Evolutionary conservation across 148 eudicot genomes (phyloP).

Genomic region (Vaccinium darrowii): DNA sequence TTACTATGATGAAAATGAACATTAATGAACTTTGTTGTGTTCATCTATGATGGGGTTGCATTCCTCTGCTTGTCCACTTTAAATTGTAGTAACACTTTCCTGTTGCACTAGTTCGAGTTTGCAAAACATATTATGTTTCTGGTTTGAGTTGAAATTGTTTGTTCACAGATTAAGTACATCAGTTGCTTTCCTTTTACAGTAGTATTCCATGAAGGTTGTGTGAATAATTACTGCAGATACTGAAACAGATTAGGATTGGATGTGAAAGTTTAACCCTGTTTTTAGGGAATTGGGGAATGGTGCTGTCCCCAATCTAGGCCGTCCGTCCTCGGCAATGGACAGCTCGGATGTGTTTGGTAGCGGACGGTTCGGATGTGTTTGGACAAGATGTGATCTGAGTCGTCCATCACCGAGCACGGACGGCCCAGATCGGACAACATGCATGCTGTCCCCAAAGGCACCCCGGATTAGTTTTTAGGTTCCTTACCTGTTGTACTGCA

Average conservation of each 20-base stretch:
- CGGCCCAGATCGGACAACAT: too few species aligned
- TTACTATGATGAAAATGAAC: conserved; percentile 26
- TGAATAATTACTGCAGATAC: background rate
- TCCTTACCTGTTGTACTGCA: too few species aligned
- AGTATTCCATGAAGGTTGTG: background rate
- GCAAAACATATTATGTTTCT: conserved; percentile 1
- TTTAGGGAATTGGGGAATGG: too few species aligned
- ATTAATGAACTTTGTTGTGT: conserved; percentile 4
- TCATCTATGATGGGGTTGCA: background rate
- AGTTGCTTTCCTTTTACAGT: background rate
- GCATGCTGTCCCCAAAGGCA: too few species aligned
- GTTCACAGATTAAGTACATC: background rate
- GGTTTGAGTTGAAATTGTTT: background rate
- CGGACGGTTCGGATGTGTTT: too few species aligned
- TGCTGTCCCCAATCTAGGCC: too few species aligned
- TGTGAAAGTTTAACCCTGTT: background rate
- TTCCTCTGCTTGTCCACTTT: background rate
- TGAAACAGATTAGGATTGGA: background rate
- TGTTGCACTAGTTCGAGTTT: background rate
- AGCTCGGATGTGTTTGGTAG: too few species aligned
- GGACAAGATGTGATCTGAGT: too few species aligned
- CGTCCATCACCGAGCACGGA: too few species aligned
- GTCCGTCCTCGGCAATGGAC: too few species aligned
- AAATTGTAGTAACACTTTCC: background rate
- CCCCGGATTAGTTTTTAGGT: too few species aligned